These are phyloP conservation scores for Candida stauntonica DNA, from an alignment of 805 yeast genomes.

Conservation along the genomic window DNA sequence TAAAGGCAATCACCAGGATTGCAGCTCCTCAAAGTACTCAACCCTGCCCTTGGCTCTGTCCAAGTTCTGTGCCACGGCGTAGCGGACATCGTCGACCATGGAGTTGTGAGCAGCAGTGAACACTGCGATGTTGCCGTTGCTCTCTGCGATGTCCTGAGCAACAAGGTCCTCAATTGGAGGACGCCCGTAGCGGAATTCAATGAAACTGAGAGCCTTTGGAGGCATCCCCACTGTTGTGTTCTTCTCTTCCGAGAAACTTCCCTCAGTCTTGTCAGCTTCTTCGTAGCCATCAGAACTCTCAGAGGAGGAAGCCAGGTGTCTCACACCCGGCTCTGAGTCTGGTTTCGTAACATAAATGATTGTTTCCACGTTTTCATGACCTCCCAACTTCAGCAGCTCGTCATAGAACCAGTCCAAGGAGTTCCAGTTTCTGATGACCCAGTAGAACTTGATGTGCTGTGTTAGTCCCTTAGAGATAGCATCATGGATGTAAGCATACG, in stretches of 20 bases:
- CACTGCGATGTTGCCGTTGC: conserved; percentile 38
- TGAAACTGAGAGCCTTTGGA: conserved; percentile 22
- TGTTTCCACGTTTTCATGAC: conserved; percentile 12
- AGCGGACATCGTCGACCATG: conserved; percentile 51
- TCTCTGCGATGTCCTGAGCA: conserved; percentile 33
- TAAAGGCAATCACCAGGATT: conserved; percentile 42
- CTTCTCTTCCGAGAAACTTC: conserved; percentile 1
- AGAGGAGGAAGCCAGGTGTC: conserved; percentile 6
- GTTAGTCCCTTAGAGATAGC: conserved; percentile 17
- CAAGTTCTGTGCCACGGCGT: conserved; percentile 35
- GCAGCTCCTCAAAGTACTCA: conserved; percentile 55
- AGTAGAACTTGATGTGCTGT: conserved; percentile 45
- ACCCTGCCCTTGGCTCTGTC: conserved; percentile 34
- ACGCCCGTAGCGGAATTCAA: conserved; percentile 41
- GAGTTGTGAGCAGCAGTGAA: conserved; percentile 52
- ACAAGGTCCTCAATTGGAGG: conserved; percentile 40
- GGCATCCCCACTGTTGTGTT: conserved; percentile 1
- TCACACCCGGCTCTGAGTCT: conserved; percentile 13
- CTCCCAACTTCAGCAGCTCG: conserved; percentile 36
- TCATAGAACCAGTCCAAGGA: conserved; percentile 48
- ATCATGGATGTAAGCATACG: conserved; percentile 38
- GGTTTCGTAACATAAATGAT: conserved; percentile 23
- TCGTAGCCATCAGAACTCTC: conserved; percentile 7
- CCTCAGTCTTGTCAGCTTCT: conserved; percentile 1
- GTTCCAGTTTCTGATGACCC: conserved; percentile 57